Evolutionary conservation across 768 basidiomycete genomes (phyloP), one percentile per base, ranked within the genome.

Genomic region (Myochromella boudieri): DNA sequence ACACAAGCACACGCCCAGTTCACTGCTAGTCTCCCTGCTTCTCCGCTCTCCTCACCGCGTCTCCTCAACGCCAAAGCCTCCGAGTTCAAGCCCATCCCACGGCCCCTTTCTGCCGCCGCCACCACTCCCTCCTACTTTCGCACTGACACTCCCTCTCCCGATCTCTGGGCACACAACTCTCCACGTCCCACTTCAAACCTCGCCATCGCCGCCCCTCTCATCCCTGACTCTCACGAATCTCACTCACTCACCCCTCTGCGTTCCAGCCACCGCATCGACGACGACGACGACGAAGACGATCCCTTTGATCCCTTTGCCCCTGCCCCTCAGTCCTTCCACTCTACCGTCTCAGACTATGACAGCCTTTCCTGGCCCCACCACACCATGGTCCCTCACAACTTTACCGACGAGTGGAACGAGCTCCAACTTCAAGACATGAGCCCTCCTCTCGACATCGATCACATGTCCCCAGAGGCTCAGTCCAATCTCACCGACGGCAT

Each of bases 181-280:
- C 77, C 76, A 25, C 77, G 88, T 50, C 81, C 82, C 0, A 80
- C 84, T 1, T 88, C 88, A 11, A 95, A 92, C 61, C 78, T 97
- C 7, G 93, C 93, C 27, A 94, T 95, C 50, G 93, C 93, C 6
- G 88, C 91, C 0, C 94, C 94, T 4, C 74, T 97, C 18, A 76
- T 93, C 36, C 87, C 90, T 37, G 89, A 91, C 51, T 57, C 68
- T 3, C 54, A 74, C 51, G 63, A 59, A 33, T 68, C 78, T 24
- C 77, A 82, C 33, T 74, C 85, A 4, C 70, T 77, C 37, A 86
- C 87, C 0, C 87, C 89, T 9, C 70, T 87, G 22, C 82, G 86
- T 29, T 80, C 84, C 9, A 82, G 83, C 22, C 71, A 80, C 32
- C 77, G 76, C 46, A 74, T 72, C 7, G 77, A 72, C 18, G 82